phyloP scores from a whole-genome alignment of 129 eudicot genomes.

The Chrysanthemum lavandulifolium region DNA sequence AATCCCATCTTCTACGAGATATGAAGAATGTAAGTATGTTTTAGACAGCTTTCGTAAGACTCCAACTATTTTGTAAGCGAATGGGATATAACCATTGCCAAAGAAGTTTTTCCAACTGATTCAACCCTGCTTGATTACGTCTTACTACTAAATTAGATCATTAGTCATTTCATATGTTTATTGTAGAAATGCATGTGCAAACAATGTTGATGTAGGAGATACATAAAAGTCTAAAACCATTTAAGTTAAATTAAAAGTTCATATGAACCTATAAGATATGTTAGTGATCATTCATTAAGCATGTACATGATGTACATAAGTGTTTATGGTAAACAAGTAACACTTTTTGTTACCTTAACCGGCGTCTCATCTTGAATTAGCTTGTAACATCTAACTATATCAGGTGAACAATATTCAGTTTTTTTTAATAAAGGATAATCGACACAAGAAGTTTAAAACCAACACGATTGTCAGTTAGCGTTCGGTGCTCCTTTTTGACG shows the following conservation, averaged over 20 bases:
- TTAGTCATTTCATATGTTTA: no score
- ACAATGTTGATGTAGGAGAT: no score
- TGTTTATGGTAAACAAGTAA: slow-evolving; percentile 4
- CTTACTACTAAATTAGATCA: no score
- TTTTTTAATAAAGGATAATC: not conserved
- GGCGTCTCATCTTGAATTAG: slow-evolving; percentile 6
- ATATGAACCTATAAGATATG: not conserved
- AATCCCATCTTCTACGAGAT: no score
- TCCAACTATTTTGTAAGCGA: no score
- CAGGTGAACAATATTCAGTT: not conserved
- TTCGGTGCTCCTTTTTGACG: slow-evolving; percentile 11
- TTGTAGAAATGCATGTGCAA: no score
- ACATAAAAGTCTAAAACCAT: no score
- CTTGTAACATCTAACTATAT: slow-evolving; percentile 1
- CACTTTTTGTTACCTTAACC: slow-evolving; percentile 11
- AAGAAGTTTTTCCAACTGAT: no score
- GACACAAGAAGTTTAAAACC: slow-evolving; percentile 9
- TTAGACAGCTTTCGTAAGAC: no score
- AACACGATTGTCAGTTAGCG: slow-evolving; percentile 20
- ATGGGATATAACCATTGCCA: no score
- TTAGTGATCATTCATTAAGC: not conserved
- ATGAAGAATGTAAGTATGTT: no score
- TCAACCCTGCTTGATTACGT: not conserved
- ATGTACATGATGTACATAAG: slow-evolving; percentile 5
- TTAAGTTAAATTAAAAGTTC: no score